Conservation (phyloP, 768 basidiomycete species). For the Porpolomopsis calyptriformis region DNA sequence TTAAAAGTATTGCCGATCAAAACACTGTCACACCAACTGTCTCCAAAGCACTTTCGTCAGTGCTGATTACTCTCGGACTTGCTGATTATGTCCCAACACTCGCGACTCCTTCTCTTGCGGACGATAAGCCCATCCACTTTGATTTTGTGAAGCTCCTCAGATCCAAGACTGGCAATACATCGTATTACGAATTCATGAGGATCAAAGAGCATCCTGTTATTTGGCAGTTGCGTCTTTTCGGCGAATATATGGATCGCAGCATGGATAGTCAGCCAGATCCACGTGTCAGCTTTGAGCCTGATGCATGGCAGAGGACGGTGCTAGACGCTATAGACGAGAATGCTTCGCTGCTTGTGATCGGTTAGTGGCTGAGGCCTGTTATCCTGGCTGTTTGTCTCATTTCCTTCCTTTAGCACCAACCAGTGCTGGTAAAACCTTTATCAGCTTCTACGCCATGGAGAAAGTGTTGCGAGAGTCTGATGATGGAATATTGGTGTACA, state of each 20-base stretch:
- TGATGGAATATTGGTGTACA: slow-evolving; percentile 59
- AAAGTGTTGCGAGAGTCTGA: slow-evolving; percentile 50
- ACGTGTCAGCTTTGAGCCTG: slow-evolving; percentile 54
- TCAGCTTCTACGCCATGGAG: slow-evolving; percentile 72
- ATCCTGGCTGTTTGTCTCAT: too few relatives aligned
- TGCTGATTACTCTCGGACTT: slow-evolving; percentile 41
- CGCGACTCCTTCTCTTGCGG: slow-evolving; percentile 9
- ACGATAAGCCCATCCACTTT: slow-evolving; percentile 27
- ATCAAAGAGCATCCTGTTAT: slow-evolving; percentile 45
- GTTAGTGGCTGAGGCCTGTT: too few relatives aligned
- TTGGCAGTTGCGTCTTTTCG: slow-evolving; percentile 64
- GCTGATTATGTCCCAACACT: slow-evolving; percentile 23
- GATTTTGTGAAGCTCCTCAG: slow-evolving; percentile 46
- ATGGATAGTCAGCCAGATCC: slow-evolving; percentile 52
- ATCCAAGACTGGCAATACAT: slow-evolving; percentile 29
- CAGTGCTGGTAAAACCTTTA: slow-evolving; percentile 69
- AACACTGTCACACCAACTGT: slow-evolving; percentile 27
- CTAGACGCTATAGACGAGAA: slow-evolving; percentile 51
- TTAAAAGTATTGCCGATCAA: slow-evolving; percentile 34
- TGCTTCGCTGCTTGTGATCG: slow-evolving; percentile 55
- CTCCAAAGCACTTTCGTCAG: slow-evolving; percentile 26
- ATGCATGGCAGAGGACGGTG: slow-evolving; percentile 61
- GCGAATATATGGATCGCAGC: slow-evolving; percentile 61
- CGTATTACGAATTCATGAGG: slow-evolving; percentile 40
- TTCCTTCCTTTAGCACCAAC: too few relatives aligned